phyloP scores from a whole-genome alignment of 768 basidiomycete species.

The Termitomyces sp. region DNA sequence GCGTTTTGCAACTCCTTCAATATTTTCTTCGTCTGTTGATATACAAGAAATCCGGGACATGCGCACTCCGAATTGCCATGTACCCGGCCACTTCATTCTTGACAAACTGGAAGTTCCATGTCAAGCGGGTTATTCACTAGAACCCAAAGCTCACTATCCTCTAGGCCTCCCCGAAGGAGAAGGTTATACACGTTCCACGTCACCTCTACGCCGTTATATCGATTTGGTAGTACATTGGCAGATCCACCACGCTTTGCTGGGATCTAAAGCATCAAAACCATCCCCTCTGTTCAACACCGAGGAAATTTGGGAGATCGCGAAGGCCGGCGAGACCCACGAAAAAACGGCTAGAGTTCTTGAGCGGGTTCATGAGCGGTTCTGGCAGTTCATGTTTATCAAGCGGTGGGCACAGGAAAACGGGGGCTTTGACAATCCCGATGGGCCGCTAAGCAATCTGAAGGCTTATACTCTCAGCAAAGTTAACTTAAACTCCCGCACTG shows the following conservation, averaged over 20 bases:
- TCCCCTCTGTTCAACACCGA: conserved; percentile 41
- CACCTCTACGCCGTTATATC: conserved; percentile 79
- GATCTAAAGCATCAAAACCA: conserved; percentile 23
- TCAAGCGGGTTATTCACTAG: conserved; percentile 41
- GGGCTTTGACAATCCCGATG: not conserved
- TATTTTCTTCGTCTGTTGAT: conserved; percentile 26
- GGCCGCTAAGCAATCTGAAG: conserved; percentile 4
- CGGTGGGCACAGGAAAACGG: conserved; percentile 30
- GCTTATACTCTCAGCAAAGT: conserved; percentile 12
- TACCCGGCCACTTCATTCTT: conserved; percentile 36
- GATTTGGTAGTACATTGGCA: conserved; percentile 93
- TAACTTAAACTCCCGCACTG: not conserved
- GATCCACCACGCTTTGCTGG: conserved; percentile 72
- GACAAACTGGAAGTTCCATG: conserved; percentile 31
- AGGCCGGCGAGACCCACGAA: conserved; percentile 36
- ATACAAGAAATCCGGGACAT: conserved; percentile 44
- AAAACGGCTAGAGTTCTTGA: conserved; percentile 27
- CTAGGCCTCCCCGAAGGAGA: conserved; percentile 70
- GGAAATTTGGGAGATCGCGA: conserved; percentile 42
- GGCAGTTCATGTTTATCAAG: conserved; percentile 34
- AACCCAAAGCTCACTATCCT: conserved; percentile 60
- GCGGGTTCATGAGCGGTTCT: conserved; percentile 30
- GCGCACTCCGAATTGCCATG: conserved; percentile 44
- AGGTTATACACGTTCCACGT: conserved; percentile 84
- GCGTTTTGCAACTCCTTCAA: conserved; percentile 38